Base-by-base conservation (phyloP, 495 filamentous ascomycete species). In the Hyaloscypha hepaticicola region DNA sequence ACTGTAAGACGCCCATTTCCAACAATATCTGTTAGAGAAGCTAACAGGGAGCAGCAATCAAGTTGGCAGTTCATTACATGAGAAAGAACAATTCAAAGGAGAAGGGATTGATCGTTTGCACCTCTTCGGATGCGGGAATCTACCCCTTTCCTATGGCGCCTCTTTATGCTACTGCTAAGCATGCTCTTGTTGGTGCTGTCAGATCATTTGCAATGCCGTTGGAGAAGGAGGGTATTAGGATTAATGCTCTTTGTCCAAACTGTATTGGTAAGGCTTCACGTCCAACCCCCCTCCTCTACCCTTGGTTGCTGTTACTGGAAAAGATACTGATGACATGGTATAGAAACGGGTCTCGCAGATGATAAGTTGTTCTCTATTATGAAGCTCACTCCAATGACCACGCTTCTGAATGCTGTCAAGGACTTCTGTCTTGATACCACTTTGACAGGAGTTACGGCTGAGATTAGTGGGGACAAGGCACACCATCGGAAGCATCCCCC, bases 81-180 rank as follows among this genome's bases (percentile, higher is more conserved):
- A 73, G 76, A 25, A 79, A 78, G 62, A 84, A 83, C 48, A 7
- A 55, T 45, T 21, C 67, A 0, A 59, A 65, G 55, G 74, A 73
- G 21, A 76, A 78, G 24, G 83, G 83, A 0, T 74, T 73, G 11
- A 81, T 86, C 29, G 77, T 85, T 49, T 86, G 83, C 73, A 85
- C 83, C 2, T 78, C 82, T 0, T 84, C 81, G 3, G 85, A 84
- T 70, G 83, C 80, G 6, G 83, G 83, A 0, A 52, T 85, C 8
- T 85, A 86, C 56, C 76, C 82, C 0, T 83, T 86, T 62, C 80
- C 83, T 2, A 75, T 80, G n/a, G 79, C 82, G 5, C 84, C 84
- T 3, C 59, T 85, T 1, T 87, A 87, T 60, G 76, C 79, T 1
- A 74, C 77, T 14, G 77, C 79, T 24, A 87, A 87, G 65, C 72